Evolutionary conservation across 495 filamentous ascomycete genomes (phyloP), one percentile per base, ranked within the genome.

Genomic region (Poronia punctata): DNA sequence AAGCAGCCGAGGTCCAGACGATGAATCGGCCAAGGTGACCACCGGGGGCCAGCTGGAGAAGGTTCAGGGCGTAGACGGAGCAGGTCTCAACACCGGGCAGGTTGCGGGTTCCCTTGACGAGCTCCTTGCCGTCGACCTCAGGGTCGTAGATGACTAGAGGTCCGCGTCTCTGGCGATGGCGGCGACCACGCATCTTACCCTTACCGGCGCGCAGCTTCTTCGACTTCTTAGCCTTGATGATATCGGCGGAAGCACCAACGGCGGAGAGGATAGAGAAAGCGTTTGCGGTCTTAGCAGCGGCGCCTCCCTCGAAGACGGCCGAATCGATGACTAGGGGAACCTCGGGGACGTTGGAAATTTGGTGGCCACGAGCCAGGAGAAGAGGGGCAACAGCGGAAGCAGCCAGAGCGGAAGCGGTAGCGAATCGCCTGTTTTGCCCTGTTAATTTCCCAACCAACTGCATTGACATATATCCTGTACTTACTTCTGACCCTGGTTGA

Each of bases 11-110:
- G 53, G 92, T 90, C 92, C 92, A 98, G 77, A 98, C 78, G 67
- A 97, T 78, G 80, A 98, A 98, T 61, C 92, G 93, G 57, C 92
- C 92, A 61, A 98, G 86, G 72, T 98, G 92, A 57, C 92, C 92
- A 78, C 92, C 92, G 44, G 92, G 92, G 50, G 92, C 92, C 62
- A 98, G 86, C 74, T 97, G 92, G 63, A 98, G 84, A 59, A 98
- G 90, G 78, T 98, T 98, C 55, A 98, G 80, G 46, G 87, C 75
- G 72, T 83, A 89, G 65, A 98, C 92, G 40, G 88, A 82, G 61
- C 76, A 89, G 50, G 88, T 96, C 83, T 98, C 92, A 54, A 97
- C 90, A 75, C 92, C 92, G 53, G 92, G 80, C 62, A 98, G 82
- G 79, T 98, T 98, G 77, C 92, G 88, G 80, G 95, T 95, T 45